Evolutionary conservation across 768 basidiomycete genomes (phyloP).

Genomic region (Xerocomellus amylosporus): DNA sequence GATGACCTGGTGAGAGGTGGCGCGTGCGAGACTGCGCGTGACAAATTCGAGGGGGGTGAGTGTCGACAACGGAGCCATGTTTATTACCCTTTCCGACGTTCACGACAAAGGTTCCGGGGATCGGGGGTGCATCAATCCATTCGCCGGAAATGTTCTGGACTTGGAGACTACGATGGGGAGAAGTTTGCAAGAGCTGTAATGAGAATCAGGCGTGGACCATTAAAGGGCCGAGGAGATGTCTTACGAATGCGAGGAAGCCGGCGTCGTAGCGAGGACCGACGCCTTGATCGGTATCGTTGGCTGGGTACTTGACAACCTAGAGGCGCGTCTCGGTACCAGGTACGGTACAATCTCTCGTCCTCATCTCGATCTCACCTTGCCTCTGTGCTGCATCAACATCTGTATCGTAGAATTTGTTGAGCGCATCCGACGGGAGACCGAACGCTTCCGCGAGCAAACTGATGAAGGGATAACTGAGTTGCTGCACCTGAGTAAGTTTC

Average conservation of each 20-base stretch:
- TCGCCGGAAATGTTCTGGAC: constrained; percentile 77
- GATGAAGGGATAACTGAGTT: constrained; percentile 59
- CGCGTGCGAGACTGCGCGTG: constrained; percentile 70
- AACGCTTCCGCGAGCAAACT: constrained; percentile 66
- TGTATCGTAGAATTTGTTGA: constrained; percentile 60
- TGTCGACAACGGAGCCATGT: background rate
- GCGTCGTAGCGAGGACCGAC: constrained; percentile 86
- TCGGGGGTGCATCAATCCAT: constrained; percentile 81
- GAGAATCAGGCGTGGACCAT: background rate
- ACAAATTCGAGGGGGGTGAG: constrained; percentile 76
- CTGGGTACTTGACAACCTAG: constrained; percentile 70
- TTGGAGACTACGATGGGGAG: constrained; percentile 74
- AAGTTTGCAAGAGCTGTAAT: constrained; percentile 71
- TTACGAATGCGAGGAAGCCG: constrained; percentile 77
- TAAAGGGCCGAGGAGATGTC: background rate
- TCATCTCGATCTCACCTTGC: constrained; percentile 42
- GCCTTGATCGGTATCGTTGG: constrained; percentile 62
- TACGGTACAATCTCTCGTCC: background rate
- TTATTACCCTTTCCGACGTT: constrained; percentile 72
- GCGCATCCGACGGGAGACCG: constrained; percentile 56
- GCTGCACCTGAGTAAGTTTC: constrained; percentile 60
- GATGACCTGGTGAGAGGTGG: constrained; percentile 78
- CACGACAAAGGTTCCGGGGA: constrained; percentile 76
- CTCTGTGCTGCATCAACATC: constrained; percentile 68
- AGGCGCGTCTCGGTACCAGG: background rate